phyloP scores from a whole-genome alignment of 2,329 filamentous ascomycete genomes.

The Cladosporium sp. region DNA sequence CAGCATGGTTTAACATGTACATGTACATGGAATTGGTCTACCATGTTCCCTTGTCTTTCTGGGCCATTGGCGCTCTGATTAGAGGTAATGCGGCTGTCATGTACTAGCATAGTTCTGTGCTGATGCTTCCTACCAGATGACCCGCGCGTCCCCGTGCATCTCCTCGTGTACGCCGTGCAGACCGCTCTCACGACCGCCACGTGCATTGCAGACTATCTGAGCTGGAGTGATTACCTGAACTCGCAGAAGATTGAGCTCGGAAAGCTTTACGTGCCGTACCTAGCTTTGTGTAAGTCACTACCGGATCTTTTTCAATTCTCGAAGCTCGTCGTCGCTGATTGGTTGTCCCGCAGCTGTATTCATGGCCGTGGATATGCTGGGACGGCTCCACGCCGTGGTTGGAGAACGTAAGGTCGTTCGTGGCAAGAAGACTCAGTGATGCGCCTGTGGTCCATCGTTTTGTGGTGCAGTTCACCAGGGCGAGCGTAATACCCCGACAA shows the following conservation, averaged over 20 bases:
- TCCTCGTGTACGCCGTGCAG: conserved; percentile 61
- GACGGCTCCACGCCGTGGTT: conserved; percentile 2
- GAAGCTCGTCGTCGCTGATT: not conserved
- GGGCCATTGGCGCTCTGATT: conserved; percentile 58
- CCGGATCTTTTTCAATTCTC: too few species aligned
- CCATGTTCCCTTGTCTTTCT: conserved; percentile 62
- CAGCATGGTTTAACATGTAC: conserved; percentile 60
- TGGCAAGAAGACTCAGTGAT: conserved; percentile 10
- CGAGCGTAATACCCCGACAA: not conserved
- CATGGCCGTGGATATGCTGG: conserved; percentile 45
- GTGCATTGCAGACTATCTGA: conserved; percentile 62
- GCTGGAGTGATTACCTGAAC: conserved; percentile 52
- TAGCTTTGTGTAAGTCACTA: conserved; percentile 52
- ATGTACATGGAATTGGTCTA: conserved; percentile 60
- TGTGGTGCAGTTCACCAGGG: not conserved
- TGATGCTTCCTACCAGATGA: conserved; percentile 45
- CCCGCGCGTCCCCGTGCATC: conserved; percentile 57
- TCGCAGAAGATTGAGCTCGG: conserved; percentile 52
- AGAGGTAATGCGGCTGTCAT: conserved; percentile 42
- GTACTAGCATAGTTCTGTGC: not conserved
- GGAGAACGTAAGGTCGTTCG: not conserved
- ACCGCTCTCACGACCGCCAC: conserved; percentile 62
- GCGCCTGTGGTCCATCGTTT: not conserved
- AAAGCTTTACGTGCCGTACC: conserved; percentile 58
- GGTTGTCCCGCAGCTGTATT: conserved; percentile 36